Evolutionary conservation across 1,284 basidiomycete species (phyloP).

Genomic region (Sparassis latifolia): DNA sequence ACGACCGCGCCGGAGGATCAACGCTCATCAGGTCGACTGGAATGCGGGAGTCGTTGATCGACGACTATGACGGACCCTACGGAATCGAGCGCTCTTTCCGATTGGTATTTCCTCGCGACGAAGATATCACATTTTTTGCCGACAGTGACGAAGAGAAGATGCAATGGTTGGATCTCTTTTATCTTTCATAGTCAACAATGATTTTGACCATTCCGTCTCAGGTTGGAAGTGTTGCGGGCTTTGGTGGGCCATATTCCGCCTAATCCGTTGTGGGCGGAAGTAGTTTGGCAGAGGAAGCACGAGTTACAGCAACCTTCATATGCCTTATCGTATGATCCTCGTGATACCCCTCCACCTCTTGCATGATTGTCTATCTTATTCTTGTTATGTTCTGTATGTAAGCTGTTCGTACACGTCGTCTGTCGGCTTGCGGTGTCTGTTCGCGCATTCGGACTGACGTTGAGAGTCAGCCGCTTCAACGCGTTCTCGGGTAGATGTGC

Average conservation of each 20-base stretch:
- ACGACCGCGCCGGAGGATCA: constrained; percentile 56
- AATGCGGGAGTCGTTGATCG: constrained; percentile 28
- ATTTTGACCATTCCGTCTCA: constrained; percentile 23
- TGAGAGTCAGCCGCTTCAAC: no score
- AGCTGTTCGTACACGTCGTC: no score
- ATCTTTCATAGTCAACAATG: not conserved
- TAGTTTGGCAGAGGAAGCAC: constrained; percentile 73
- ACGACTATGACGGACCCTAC: constrained; percentile 68
- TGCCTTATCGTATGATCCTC: not conserved
- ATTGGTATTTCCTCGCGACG: constrained; percentile 72
- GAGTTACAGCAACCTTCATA: constrained; percentile 24
- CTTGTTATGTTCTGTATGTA: not conserved
- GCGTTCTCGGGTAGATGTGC: no score
- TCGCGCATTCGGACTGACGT: no score
- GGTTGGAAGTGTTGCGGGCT: constrained; percentile 77
- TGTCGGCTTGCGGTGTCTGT: no score
- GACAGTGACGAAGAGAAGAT: constrained; percentile 87
- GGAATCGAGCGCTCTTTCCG: constrained; percentile 84
- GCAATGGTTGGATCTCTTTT: constrained; percentile 60
- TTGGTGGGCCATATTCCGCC: constrained; percentile 83
- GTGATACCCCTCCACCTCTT: not conserved
- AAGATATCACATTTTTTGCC: constrained; percentile 87
- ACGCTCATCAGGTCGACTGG: constrained; percentile 34
- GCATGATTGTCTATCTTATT: not conserved
- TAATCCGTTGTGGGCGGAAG: constrained; percentile 86